phyloP scores from a whole-genome alignment of 2,329 filamentous ascomycete genomes.

The Aspergillus bombycis region DNA sequence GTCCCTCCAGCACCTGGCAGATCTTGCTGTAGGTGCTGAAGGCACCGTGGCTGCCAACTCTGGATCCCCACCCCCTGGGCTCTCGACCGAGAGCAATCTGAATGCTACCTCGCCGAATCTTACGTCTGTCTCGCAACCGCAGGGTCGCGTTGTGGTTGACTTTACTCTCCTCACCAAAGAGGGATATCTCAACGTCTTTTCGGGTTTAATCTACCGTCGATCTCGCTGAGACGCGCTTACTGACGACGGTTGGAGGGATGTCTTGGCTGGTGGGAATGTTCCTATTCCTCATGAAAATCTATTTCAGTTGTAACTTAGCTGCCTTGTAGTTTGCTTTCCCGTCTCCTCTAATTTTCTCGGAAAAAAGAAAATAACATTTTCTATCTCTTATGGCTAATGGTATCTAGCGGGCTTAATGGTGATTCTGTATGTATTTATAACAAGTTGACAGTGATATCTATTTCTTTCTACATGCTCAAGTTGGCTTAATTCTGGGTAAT shows the following conservation, averaged over 20 bases:
- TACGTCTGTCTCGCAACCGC: constrained; percentile 28
- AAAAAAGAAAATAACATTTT: constrained; percentile 4
- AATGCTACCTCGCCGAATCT: constrained; percentile 31
- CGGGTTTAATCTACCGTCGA: constrained; percentile 38
- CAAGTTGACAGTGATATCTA: constrained; percentile 5
- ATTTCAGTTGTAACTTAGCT: constrained; percentile 7
- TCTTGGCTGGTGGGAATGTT: background rate
- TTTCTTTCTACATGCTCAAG: background rate
- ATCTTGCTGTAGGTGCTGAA: constrained; percentile 48
- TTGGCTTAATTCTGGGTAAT: background rate
- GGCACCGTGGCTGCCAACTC: constrained; percentile 37
- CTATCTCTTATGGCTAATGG: constrained; percentile 8
- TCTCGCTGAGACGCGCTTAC: constrained; percentile 23
- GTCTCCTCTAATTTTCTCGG: background rate
- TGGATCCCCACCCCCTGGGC: constrained; percentile 32
- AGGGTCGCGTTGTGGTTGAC: constrained; percentile 40
- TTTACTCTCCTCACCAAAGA: constrained; percentile 46
- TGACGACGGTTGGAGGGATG: background rate
- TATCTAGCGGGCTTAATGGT: constrained; percentile 11
- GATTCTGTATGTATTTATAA: constrained; percentile 6
- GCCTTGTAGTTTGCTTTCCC: constrained; percentile 4
- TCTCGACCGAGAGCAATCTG: constrained; percentile 28
- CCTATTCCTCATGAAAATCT: constrained; percentile 2
- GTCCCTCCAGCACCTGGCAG: constrained; percentile 48
- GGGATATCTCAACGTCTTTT: constrained; percentile 47